Conservation (phyloP, 805 yeast species). For the Pichia paraexigua region DNA sequence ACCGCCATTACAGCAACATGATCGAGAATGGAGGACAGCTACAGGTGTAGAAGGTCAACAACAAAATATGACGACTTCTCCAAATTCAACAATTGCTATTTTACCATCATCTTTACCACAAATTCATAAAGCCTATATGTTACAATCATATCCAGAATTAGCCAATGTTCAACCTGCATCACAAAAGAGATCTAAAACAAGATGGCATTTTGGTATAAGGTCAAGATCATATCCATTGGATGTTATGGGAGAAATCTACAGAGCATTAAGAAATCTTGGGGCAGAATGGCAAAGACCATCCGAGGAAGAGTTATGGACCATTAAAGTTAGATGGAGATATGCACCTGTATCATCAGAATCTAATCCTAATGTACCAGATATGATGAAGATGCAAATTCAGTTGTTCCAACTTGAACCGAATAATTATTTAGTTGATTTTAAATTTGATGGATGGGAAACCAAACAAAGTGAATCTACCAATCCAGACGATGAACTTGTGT, state of each 20-base stretch:
- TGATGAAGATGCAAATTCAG: conserved; percentile 96
- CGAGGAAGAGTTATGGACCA: conserved; percentile 94
- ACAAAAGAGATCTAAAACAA: conserved; percentile 80
- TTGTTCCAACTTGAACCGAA: conserved; percentile 93
- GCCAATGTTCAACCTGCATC: conserved; percentile 38
- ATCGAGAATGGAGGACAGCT: conserved; percentile 26
- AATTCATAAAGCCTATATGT: conserved; percentile 90
- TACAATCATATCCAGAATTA: conserved; percentile 29
- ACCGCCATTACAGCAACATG: neutral
- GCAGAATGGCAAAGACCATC: conserved; percentile 97
- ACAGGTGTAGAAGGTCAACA: conserved; percentile 23
- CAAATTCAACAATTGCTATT: conserved; percentile 80
- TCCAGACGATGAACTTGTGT: conserved; percentile 57
- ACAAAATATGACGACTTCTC: conserved; percentile 31
- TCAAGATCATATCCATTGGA: conserved; percentile 94
- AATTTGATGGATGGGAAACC: conserved; percentile 94
- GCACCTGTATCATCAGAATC: conserved; percentile 25
- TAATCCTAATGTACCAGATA: conserved; percentile 45
- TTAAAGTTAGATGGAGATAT: conserved; percentile 89
- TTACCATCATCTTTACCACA: conserved; percentile 92
- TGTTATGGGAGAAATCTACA: conserved; percentile 96
- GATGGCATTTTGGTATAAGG: conserved; percentile 98
- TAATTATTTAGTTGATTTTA: conserved; percentile 92
- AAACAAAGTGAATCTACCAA: conserved; percentile 26
- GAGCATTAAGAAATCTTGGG: conserved; percentile 86